Evolutionary conservation across 768 basidiomycete genomes (phyloP).

Genomic region (Boletus huronensis): DNA sequence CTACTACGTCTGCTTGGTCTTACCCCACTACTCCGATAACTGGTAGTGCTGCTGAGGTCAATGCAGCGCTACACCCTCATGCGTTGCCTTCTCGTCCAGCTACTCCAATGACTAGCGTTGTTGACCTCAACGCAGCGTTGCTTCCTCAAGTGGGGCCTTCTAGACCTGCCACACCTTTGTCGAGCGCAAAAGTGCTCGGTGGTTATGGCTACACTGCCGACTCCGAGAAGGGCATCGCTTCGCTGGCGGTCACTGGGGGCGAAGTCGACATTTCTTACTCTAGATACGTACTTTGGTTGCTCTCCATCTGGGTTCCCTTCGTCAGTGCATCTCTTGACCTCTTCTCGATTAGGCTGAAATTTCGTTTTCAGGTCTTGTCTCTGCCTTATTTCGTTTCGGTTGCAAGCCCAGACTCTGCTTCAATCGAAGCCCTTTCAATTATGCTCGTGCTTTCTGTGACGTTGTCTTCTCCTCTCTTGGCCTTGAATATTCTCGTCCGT

Average conservation of each 20-base stretch:
- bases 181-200: constrained; percentile 60
- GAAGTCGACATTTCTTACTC: constrained; percentile 54
- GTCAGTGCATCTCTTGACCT: constrained; percentile 39
- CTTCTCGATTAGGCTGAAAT: neutral
- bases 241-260: constrained; percentile 42
- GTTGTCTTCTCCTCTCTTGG: constrained; percentile 63
- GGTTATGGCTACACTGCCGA: constrained; percentile 64
- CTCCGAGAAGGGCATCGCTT: constrained; percentile 52
- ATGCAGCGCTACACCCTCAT: constrained; percentile 38
- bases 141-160: constrained; percentile 37
- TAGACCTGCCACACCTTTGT: constrained; percentile 51
- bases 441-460: constrained; percentile 63
- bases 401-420: constrained; percentile 37
- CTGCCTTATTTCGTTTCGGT: constrained; percentile 56
- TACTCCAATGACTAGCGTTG: constrained; percentile 27
- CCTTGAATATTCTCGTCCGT: constrained; percentile 55
- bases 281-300: constrained; percentile 60
- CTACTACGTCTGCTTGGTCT: constrained; percentile 64
- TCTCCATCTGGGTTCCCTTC: constrained; percentile 65
- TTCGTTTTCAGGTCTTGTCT: constrained; percentile 46
- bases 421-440: constrained; percentile 42
- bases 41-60: constrained; percentile 41
- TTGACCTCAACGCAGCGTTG: constrained; percentile 43
- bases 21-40: constrained; percentile 51
- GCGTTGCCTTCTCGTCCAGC: constrained; percentile 30